Evolutionary conservation across 164 flowering plant genomes (phyloP).

Genomic region (Chimonanthus praecox): DNA sequence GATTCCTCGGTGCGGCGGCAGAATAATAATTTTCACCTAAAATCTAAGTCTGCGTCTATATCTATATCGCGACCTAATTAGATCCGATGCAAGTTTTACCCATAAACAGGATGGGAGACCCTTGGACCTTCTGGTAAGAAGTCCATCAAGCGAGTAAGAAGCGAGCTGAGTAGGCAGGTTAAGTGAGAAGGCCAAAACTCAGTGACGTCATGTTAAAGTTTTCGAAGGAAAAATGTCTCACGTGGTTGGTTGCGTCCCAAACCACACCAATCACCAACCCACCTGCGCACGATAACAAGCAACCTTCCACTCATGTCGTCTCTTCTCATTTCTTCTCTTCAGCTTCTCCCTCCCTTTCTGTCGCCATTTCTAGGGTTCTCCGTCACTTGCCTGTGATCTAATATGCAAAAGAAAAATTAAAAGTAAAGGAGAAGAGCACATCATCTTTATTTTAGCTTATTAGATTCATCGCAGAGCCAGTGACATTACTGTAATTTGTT

Average conservation of each 20-base stretch:
- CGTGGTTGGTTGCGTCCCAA: not conserved
- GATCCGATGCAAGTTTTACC: too few species aligned
- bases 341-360: not conserved
- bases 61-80: too few species aligned
- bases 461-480: not conserved
- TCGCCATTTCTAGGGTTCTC: not conserved
- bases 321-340: not conserved
- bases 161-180: too few species aligned
- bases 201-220: too few species aligned
- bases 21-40: too few species aligned
- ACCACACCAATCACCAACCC: not conserved
- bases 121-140: too few species aligned
- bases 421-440: not conserved
- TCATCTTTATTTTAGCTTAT: not conserved
- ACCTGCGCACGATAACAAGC: constrained; percentile 2
- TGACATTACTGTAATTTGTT: constrained; percentile 2
- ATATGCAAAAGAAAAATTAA: not conserved
- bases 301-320: not conserved
- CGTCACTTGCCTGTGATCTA: not conserved
- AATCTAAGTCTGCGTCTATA: too few species aligned
- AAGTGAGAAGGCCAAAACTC: too few species aligned
- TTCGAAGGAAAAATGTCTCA: too few species aligned
- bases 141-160: too few species aligned
- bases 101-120: too few species aligned
- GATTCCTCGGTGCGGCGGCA: too few species aligned